Conservation (phyloP, 2,329 filamentous ascomycete species). For the Colletotrichum ledebouriae region DNA sequence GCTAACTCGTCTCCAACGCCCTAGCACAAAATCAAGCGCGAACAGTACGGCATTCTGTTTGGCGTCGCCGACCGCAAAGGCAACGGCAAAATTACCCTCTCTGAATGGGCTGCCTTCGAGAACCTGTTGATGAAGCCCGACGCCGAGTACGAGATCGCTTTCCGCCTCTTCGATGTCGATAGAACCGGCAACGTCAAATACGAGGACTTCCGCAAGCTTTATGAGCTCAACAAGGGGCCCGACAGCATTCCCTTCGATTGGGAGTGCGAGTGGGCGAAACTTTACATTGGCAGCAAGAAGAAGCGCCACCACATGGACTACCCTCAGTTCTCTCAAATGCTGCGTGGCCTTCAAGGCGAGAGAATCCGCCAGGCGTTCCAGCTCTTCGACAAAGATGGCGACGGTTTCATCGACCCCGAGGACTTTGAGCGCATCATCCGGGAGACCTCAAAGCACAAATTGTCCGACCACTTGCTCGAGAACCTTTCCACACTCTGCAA, state of each 20-base stretch:
- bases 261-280: slow-evolving; percentile 95
- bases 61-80: slow-evolving; percentile 85
- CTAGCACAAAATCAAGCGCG: slow-evolving; percentile 97
- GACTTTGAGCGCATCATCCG: slow-evolving; percentile 97
- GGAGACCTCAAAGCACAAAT: slow-evolving; percentile 93
- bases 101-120: slow-evolving; percentile 94
- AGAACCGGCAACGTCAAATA: slow-evolving; percentile 89
- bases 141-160: slow-evolving; percentile 98
- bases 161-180: slow-evolving; percentile 93
- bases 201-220: slow-evolving; percentile 86
- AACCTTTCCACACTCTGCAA: slow-evolving; percentile 95
- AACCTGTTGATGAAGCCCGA: slow-evolving; percentile 94
- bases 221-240: slow-evolving; percentile 88
- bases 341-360: slow-evolving; percentile 95
- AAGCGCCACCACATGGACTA: slow-evolving; percentile 94
- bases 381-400: slow-evolving; percentile 88
- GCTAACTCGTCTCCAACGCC: slow-evolving; percentile 24
- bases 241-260: slow-evolving; percentile 94
- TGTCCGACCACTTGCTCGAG: slow-evolving; percentile 93
- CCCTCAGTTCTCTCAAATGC: slow-evolving; percentile 97
- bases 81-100: slow-evolving; percentile 79
- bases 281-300: slow-evolving; percentile 92
- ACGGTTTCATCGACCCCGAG: slow-evolving; percentile 95
- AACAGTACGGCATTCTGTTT: slow-evolving; percentile 96
- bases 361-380: slow-evolving; percentile 96